phyloP scores from a whole-genome alignment of 2,329 filamentous ascomycete species.

The Diaporthe vaccinii region DNA sequence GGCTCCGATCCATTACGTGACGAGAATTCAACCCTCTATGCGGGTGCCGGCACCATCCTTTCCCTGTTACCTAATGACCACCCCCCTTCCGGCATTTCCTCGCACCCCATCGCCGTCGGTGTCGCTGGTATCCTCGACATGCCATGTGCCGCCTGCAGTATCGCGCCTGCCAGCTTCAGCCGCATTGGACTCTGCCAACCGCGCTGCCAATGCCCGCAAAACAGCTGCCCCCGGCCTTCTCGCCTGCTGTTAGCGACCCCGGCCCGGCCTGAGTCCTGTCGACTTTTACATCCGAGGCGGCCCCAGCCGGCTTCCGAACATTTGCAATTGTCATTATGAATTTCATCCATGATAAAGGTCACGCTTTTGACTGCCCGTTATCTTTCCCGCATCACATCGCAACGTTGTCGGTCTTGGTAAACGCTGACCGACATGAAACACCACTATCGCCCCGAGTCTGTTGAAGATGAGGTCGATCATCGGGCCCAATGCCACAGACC shows the following conservation, averaged over 20 bases:
- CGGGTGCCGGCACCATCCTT: constrained; percentile 46
- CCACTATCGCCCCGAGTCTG: constrained; percentile 33
- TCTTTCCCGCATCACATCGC: constrained; percentile 32
- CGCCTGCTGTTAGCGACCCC: constrained; percentile 35
- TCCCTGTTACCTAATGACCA: constrained; percentile 65
- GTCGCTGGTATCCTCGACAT: constrained; percentile 39
- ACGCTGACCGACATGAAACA: constrained; percentile 38
- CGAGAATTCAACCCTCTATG: constrained; percentile 54
- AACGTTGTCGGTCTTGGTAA: constrained; percentile 13
- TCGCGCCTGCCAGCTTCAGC: constrained; percentile 36
- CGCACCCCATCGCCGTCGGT: constrained; percentile 31
- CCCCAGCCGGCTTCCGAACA: constrained; percentile 27
- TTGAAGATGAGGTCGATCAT: constrained; percentile 29
- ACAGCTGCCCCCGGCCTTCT: constrained; percentile 32
- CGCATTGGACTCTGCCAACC: constrained; percentile 33
- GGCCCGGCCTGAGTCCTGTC: constrained; percentile 31
- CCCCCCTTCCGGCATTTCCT: constrained; percentile 43
- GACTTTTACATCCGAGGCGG: constrained; percentile 25
- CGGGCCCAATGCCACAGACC: constrained; percentile 33
- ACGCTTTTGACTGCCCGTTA: constrained; percentile 43
- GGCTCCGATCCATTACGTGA: constrained; percentile 63
- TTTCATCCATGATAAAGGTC: constrained; percentile 52
- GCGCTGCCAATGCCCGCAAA: constrained; percentile 17
- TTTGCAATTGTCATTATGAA: constrained; percentile 52
- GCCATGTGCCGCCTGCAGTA: constrained; percentile 38